Evolutionary conservation across 129 eudicot genomes (phyloP).

Genomic region (Sambucus nigra): DNA sequence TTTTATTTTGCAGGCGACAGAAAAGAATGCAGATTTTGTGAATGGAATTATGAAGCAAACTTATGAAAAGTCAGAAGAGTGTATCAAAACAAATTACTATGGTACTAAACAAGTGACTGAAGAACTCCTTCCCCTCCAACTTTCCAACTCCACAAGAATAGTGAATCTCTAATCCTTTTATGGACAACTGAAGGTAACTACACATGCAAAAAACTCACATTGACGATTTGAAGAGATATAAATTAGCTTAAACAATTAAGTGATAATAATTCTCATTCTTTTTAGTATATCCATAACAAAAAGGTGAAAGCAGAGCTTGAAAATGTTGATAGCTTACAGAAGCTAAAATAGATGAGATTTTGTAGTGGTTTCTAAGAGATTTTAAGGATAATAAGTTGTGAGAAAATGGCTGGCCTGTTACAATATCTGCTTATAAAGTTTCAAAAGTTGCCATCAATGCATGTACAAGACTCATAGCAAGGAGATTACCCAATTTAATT

Average conservation of each 20-base stretch:
- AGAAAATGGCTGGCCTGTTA: constrained; percentile 31
- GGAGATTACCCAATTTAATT: constrained; percentile 13
- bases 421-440: constrained; percentile 26
- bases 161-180: constrained; percentile 27
- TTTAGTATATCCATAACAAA: constrained; percentile 28
- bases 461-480: constrained; percentile 35
- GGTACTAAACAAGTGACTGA: constrained; percentile 33
- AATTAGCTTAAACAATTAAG: too few species aligned
- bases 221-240: too few species aligned
- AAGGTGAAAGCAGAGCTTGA: constrained; percentile 19
- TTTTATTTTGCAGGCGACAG: constrained; percentile 10
- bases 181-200: constrained; percentile 24
- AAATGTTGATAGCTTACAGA: constrained; percentile 25
- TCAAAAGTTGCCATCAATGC: constrained; percentile 33
- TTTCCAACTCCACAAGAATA: constrained; percentile 35
- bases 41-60: constrained; percentile 4
- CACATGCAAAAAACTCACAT: not conserved
- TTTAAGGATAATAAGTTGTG: constrained; percentile 19
- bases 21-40: constrained; percentile 14
- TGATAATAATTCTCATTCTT: not conserved
- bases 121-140: constrained; percentile 34
- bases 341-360: constrained; percentile 29
- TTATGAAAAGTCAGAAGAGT: constrained; percentile 23
- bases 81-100: constrained; percentile 34
- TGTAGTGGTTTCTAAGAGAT: constrained; percentile 29